A percentile compares a stretch with the other conserved stretches of the same genome.
Conservation (phyloP, 2,329 filamentous ascomycete genomes). For the Botrytis cinerea region DNA sequence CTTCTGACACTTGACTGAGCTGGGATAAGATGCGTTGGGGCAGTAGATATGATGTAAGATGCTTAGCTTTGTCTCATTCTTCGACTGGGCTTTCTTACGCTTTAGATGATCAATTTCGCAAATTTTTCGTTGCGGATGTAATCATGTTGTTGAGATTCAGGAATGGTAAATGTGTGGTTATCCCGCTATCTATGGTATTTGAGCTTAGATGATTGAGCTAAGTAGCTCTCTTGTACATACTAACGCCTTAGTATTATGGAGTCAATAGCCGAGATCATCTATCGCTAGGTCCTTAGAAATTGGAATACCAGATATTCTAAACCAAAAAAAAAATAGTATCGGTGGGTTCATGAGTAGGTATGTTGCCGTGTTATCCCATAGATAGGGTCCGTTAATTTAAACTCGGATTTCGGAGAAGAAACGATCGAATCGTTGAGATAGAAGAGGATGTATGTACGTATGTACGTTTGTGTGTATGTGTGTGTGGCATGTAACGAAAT, state of each 20-base stretch:
- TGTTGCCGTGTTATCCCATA: neutral
- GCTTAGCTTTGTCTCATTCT: neutral
- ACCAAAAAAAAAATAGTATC: neutral
- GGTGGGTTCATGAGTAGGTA: neutral
- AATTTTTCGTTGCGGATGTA: accelerated
- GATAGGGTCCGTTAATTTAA: neutral
- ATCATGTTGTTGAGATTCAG: neutral
- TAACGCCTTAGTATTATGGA: neutral
- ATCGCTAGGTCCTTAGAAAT: no score
- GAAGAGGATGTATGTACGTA: no score
- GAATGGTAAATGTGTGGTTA: neutral
- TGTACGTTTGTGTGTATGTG: no score
- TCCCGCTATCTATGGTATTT: neutral
- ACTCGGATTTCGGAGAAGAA: no score
- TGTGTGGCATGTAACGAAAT: no score
- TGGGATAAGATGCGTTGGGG: neutral
- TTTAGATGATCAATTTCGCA: neutral
- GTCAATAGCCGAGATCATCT: no score
- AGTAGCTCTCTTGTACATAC: neutral
- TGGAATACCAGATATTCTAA: no score
- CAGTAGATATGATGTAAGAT: neutral
- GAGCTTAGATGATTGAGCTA: neutral
- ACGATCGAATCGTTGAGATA: neutral
- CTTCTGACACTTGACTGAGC: neutral
- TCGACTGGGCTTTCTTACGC: neutral